Evolutionary conservation across 495 filamentous ascomycete genomes (phyloP), one percentile per base, ranked within the genome.

Genomic region (Neurospora hispaniola): DNA sequence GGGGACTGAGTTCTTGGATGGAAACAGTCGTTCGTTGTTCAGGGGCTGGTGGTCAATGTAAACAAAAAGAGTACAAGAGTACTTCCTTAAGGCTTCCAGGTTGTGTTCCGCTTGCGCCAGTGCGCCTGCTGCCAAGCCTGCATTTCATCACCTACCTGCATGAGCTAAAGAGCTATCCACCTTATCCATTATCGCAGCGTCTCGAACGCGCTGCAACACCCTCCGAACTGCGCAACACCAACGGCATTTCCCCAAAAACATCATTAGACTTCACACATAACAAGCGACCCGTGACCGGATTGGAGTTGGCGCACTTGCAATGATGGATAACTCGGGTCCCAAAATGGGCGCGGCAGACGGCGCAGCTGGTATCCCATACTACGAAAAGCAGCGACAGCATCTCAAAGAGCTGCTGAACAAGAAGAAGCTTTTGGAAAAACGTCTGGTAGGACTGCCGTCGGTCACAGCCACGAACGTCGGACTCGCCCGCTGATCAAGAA

Each of bases 301-400:
- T 66, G 54, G 31, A 35, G 23, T 66, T 16, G 31, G 54, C 27
- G 31, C 9, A 66, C 54, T 66, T 66, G 23, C 27, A 42, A 90
- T 90, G 88, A 79, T 89, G 7, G 89, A 90, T 66, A 89, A 85
- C 73, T 76, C 78, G 5, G 83, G 86, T 14, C 70, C 79, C 20
- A 76, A 77, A 39, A 70, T 80, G 68, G 73, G 79, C 35, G 79
- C 74, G 70, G 76, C 75, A 39, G 80, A 83, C 70, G 79, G 81
- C 14, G 78, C 82, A 3, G 83, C 82, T 5, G 84, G 84, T 5
- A 75, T 84, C 23, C 79, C 85, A 10, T 86, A 81, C 75, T 88
- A 88, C 74, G 84, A 86, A 69, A 86, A 86, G 71, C 81, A 85
- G 70, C 79, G 85, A 7, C 79, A 82, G 69, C 82, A 83, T 46